Evolutionary conservation across 2,329 filamentous ascomycete species (phyloP), one percentile per base, ranked within the genome.

Genomic region (Fusarium albidum): DNA sequence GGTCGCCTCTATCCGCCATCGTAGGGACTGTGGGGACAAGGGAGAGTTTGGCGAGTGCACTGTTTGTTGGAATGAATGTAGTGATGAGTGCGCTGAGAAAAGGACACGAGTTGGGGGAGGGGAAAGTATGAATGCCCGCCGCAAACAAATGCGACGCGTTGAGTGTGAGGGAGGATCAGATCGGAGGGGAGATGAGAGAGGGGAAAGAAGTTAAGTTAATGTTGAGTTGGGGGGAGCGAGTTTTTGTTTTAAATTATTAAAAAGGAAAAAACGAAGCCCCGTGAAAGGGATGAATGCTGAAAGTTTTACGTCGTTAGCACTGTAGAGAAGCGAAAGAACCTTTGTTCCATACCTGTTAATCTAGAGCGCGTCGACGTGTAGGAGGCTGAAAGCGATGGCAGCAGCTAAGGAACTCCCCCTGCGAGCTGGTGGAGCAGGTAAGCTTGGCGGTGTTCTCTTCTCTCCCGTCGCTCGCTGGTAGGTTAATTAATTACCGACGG

Each of bases 1-100:
- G 61, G n/a, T 62, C 64, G 27, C 62, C 63, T 40, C 66, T 58
- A 41, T 70, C 69, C 17, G 69, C 57, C 69, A 71, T 71, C 33
- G 18, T 37, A 27, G 29, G 32, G 28, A 28, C 21, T 21, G 21
- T 7, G 7, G 7, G 21, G 21, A 21, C 21, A 21, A 21, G 21
- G 21, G 21, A 21, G 21, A 5, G 21, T 21, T 21, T 4, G 7
- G 21, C 27, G 33, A 32, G 17, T 12, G 31, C 4, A 25, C n/a
- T 42, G 25, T 3, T 5, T 13, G n/a, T 26, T n/a, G 13, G 34
- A 41, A 31, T 27, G 3, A 12, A 11, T 15, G n/a, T 28, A 6
- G 38, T 42, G 18, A 31, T 37, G 21, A 26, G n/a, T 21, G 21
- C 7, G 21, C 21, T 21, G 21, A 21, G 5, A 21, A 21, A 21